Evolutionary conservation across 1,284 basidiomycete species (phyloP).

Genomic region (Pyrrhoderma lamaoense): DNA sequence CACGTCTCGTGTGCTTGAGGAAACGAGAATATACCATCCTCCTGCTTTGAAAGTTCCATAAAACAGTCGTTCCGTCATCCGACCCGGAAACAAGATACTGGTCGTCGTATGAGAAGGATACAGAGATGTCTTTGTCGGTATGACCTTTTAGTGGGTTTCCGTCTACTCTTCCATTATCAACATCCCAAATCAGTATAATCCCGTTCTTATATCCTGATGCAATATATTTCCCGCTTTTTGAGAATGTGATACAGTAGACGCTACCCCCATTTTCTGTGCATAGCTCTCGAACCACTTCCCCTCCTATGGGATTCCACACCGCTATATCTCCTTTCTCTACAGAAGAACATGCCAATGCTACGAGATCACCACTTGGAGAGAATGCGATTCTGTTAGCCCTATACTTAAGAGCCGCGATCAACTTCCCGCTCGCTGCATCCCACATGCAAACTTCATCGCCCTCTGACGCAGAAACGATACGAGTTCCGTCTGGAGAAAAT

Average conservation of each 20-base stretch:
- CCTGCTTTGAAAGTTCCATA: no score
- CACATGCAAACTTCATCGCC: no score
- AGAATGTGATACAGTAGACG: conserved; percentile 4
- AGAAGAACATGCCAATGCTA: no score
- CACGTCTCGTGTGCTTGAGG: no score
- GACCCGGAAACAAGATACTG: conserved; percentile 9
- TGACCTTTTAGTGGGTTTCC: conserved; percentile 8
- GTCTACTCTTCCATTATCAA: neutral
- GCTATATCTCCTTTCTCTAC: no score
- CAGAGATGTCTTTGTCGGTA: neutral
- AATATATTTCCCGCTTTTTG: conserved; percentile 14
- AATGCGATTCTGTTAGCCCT: no score
- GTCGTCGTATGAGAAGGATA: conserved; percentile 3
- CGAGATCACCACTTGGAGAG: no score
- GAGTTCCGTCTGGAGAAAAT: no score
- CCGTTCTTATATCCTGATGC: conserved; percentile 15
- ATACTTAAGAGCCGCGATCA: no score
- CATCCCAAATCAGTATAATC: conserved; percentile 18
- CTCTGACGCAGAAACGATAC: no score
- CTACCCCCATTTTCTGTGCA: conserved; percentile 1
- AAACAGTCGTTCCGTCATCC: conserved; percentile 3
- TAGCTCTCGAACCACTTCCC: conserved; percentile 8
- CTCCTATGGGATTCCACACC: conserved; percentile 17
- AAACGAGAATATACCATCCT: no score
- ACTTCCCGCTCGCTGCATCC: no score